phyloP scores from a whole-genome alignment of 2,329 filamentous ascomycete species.

The Phyllosticta paracitricarpa region DNA sequence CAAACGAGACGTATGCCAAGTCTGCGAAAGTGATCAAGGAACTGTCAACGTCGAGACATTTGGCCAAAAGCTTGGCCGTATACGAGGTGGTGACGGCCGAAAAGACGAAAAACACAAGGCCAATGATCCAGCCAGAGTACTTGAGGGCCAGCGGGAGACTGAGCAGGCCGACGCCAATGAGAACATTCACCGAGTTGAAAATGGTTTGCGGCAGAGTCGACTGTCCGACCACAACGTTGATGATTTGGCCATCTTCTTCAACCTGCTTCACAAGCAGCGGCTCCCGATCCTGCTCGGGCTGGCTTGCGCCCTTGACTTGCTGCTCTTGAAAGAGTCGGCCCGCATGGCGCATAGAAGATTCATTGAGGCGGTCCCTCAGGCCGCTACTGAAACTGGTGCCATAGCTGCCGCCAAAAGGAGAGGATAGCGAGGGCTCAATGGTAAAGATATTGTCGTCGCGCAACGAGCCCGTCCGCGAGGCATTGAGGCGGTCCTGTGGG shows the following conservation, averaged over 20 bases:
- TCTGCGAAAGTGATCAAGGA: slow-evolving; percentile 91
- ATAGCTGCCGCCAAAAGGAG: slow-evolving; percentile 64
- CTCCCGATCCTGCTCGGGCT: slow-evolving; percentile 42
- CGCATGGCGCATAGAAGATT: slow-evolving; percentile 47
- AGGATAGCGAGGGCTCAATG: slow-evolving; percentile 48
- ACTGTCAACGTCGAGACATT: slow-evolving; percentile 77
- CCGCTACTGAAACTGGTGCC: slow-evolving; percentile 49
- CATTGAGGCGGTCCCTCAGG: slow-evolving; percentile 46
- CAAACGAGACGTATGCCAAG: slow-evolving; percentile 83
- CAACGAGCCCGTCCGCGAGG: slow-evolving; percentile 13
- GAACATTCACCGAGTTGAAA: slow-evolving; percentile 90
- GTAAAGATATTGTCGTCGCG: slow-evolving; percentile 36
- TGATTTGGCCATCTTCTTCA: slow-evolving; percentile 71
- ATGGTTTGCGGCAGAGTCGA: slow-evolving; percentile 93
- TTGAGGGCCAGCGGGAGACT: slow-evolving; percentile 81
- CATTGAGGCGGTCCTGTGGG: slow-evolving; percentile 4
- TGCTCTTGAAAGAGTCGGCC: slow-evolving; percentile 41
- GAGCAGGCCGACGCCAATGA: slow-evolving; percentile 82
- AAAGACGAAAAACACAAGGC: slow-evolving; percentile 62
- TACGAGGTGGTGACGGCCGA: slow-evolving; percentile 72
- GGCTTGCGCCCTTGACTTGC: slow-evolving; percentile 32
- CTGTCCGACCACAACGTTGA: slow-evolving; percentile 79
- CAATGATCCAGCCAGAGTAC: slow-evolving; percentile 81
- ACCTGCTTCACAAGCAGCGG: slow-evolving; percentile 82
- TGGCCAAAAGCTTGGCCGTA: slow-evolving; percentile 74